phyloP scores from a whole-genome alignment of 176 grass and related monocot genomes.

The Oryza australiensis region DNA sequence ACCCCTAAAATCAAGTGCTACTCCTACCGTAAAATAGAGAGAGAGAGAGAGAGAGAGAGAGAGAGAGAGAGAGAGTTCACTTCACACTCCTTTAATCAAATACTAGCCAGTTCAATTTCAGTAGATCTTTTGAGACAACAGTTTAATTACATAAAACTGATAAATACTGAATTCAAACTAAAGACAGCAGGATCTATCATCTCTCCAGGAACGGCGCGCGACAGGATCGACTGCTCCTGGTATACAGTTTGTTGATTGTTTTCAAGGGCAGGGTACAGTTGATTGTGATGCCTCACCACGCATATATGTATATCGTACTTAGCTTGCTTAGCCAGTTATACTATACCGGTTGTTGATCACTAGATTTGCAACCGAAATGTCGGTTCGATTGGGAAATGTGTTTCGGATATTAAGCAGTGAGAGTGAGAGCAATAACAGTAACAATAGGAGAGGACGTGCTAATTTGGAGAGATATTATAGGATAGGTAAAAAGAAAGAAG shows the following conservation, averaged over 20 bases:
- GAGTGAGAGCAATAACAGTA: no score
- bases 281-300: background rate
- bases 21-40: background rate
- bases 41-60: no score
- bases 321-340: no score
- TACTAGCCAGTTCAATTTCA: no score
- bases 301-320: no score
- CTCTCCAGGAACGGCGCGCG: background rate
- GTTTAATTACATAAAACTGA: background rate
- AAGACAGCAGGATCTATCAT: background rate
- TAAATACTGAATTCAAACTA: background rate
- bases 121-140: no score
- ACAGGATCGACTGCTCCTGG: background rate
- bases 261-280: background rate
- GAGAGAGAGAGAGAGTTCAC: background rate
- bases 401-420: background rate
- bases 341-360: background rate
- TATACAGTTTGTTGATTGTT: background rate
- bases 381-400: background rate
- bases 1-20: background rate
- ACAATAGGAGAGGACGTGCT: background rate
- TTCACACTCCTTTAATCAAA: background rate
- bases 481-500: background rate
- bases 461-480: background rate
- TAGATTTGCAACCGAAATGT: constrained; percentile 1